These are phyloP conservation scores for Canavalia gladiata DNA, from an alignment of 306 rosid genomes.

Conservation along the genomic window DNA sequence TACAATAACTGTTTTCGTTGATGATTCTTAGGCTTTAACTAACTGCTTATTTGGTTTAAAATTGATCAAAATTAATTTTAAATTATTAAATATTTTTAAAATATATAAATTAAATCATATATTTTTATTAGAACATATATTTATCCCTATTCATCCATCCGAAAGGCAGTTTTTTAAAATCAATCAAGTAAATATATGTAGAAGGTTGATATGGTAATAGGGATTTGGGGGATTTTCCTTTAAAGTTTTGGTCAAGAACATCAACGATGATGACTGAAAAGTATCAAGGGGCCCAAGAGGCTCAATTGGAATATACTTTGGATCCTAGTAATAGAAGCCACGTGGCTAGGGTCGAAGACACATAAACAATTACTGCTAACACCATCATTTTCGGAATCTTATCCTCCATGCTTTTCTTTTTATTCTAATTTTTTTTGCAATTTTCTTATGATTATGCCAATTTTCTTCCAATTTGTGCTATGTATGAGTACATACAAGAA, in stretches of 20 bases:
- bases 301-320: conserved; percentile 29
- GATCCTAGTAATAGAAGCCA: conserved; percentile 48
- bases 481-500: neutral
- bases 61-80: too few relatives aligned
- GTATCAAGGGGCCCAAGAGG: conserved; percentile 26
- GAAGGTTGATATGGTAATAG: too few relatives aligned
- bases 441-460: neutral
- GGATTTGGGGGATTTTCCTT: neutral
- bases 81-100: too few relatives aligned
- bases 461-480: neutral
- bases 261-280: conserved; percentile 14
- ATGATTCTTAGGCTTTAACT: neutral
- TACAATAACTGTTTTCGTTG: too few relatives aligned
- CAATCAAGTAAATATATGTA: too few relatives aligned
- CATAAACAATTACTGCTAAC: neutral
- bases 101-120: too few relatives aligned
- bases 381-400: conserved; percentile 49
- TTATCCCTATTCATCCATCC: too few relatives aligned
- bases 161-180: too few relatives aligned
- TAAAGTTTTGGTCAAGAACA: conserved; percentile 10
- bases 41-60: too few relatives aligned
- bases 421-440: neutral
- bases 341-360: conserved; percentile 49
- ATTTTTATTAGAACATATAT: too few relatives aligned
- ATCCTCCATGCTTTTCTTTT: conserved; percentile 37